These are phyloP conservation scores for Acidiella bohemica DNA, from an alignment of 495 filamentous ascomycete genomes.

Conservation along the genomic window DNA sequence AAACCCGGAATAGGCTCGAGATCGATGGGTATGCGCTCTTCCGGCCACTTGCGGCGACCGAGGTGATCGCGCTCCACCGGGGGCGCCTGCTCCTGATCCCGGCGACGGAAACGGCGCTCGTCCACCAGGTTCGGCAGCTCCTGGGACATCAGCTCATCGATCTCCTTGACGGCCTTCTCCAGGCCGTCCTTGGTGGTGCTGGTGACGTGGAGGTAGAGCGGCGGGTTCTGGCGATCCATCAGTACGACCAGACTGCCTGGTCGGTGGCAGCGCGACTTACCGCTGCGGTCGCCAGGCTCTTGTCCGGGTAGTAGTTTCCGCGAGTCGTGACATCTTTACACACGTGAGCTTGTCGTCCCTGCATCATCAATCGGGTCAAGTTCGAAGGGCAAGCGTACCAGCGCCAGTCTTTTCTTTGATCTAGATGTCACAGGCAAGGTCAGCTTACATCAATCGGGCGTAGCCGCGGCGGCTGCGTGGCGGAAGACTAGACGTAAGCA, in stretches of 20 bases:
- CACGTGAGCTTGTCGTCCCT: slow-evolving; percentile 47
- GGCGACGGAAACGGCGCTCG: slow-evolving; percentile 77
- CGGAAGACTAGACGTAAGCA: slow-evolving; percentile 64
- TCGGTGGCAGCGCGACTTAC: too few species aligned
- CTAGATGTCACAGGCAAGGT: slow-evolving; percentile 91
- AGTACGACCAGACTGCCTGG: too few species aligned
- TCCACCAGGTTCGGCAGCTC: slow-evolving; percentile 92
- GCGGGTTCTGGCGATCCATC: slow-evolving; percentile 79
- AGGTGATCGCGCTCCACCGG: slow-evolving; percentile 89
- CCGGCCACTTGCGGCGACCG: slow-evolving; percentile 97
- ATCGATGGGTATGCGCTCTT: slow-evolving; percentile 80
- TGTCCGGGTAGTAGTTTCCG: slow-evolving; percentile 91
- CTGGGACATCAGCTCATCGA: slow-evolving; percentile 91
- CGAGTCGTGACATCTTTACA: slow-evolving; percentile 97
- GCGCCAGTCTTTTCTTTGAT: slow-evolving; percentile 99
- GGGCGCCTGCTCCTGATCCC: slow-evolving; percentile 52
- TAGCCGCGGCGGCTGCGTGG: slow-evolving; percentile 40
- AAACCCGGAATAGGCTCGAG: slow-evolving; percentile 91
- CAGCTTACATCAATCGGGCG: slow-evolving; percentile 91
- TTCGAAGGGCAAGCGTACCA: slow-evolving; percentile 64
- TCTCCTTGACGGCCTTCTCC: slow-evolving; percentile 69
- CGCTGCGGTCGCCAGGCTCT: slow-evolving; percentile 85
- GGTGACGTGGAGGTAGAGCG: slow-evolving; percentile 87
- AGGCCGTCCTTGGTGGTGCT: slow-evolving; percentile 86
- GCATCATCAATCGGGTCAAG: slow-evolving; percentile 37